These are phyloP conservation scores for Podospora tetraspora DNA, from an alignment of 495 filamentous ascomycete species.

Conservation along the genomic window DNA sequence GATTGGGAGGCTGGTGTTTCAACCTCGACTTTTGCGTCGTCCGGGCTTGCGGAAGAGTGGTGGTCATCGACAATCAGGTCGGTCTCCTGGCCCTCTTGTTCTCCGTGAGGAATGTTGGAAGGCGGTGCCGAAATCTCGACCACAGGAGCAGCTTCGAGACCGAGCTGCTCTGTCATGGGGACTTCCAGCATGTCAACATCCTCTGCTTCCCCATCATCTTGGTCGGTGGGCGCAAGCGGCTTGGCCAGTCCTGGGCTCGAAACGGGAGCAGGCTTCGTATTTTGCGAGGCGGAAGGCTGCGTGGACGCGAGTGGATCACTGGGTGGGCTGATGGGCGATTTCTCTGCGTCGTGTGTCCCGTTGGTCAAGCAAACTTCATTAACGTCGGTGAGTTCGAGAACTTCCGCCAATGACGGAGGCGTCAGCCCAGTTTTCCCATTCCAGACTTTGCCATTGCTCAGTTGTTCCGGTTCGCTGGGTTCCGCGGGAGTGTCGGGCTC, in stretches of 20 bases:
- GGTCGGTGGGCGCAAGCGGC: neutral
- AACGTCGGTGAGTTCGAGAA: neutral
- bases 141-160: neutral
- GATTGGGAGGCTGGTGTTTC: slow-evolving; percentile 61
- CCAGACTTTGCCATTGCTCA: neutral
- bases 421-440: neutral
- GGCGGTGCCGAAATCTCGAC: neutral
- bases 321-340: neutral
- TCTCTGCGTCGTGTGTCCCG: neutral
- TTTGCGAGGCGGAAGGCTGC: neutral
- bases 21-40: slow-evolving; percentile 60
- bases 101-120: neutral
- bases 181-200: neutral
- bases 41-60: slow-evolving; percentile 47
- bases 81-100: slow-evolving; percentile 18
- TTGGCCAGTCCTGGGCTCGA: neutral
- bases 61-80: slow-evolving; percentile 15
- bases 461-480: slow-evolving; percentile 15
- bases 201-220: neutral
- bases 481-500: slow-evolving; percentile 30
- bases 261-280: neutral
- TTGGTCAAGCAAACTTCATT: neutral
- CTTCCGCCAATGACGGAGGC: neutral
- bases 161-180: neutral
- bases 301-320: neutral